These are phyloP conservation scores for Sanghuangporus sanghuang DNA, from an alignment of 1,284 basidiomycete genomes.

Conservation along the genomic window DNA sequence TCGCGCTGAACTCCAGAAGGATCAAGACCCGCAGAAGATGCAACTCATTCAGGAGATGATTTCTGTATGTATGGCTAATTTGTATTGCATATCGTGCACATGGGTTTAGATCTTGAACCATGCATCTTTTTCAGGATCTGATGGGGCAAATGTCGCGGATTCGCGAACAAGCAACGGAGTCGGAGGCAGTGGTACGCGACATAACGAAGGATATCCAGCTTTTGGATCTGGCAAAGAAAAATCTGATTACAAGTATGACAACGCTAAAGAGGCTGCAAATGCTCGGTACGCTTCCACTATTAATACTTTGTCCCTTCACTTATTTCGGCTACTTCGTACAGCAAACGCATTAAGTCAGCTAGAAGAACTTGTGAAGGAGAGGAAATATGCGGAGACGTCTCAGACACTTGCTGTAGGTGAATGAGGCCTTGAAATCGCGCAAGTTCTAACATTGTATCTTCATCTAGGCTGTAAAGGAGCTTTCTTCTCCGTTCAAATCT, in stretches of 20 bases:
- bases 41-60: slow-evolving; percentile 90
- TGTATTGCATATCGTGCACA: slow-evolving; percentile 4
- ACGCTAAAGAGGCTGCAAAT: slow-evolving; percentile 89
- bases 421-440: neutral
- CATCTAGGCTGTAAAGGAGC: slow-evolving; percentile 78
- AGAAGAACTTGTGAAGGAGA: slow-evolving; percentile 71
- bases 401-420: slow-evolving; percentile 68
- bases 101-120: neutral
- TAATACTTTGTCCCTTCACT: neutral
- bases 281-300: slow-evolving; percentile 59
- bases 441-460: slow-evolving; percentile 9
- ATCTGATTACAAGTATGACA: slow-evolving; percentile 86
- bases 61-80: slow-evolving; percentile 48
- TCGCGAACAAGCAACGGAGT: slow-evolving; percentile 91
- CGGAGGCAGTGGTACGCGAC: slow-evolving; percentile 90
- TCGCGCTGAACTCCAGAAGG: slow-evolving; percentile 58
- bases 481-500: slow-evolving; percentile 72
- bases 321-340: slow-evolving; percentile 28
- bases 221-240: slow-evolving; percentile 92
- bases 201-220: slow-evolving; percentile 97
- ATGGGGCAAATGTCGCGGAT: slow-evolving; percentile 92
- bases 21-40: slow-evolving; percentile 84
- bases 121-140: slow-evolving; percentile 57
- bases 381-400: slow-evolving; percentile 79
- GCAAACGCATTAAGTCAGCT: slow-evolving; percentile 82